Base-by-base conservation (phyloP, 2,329 filamentous ascomycete species). In the Alternaria consortialis region DNA sequence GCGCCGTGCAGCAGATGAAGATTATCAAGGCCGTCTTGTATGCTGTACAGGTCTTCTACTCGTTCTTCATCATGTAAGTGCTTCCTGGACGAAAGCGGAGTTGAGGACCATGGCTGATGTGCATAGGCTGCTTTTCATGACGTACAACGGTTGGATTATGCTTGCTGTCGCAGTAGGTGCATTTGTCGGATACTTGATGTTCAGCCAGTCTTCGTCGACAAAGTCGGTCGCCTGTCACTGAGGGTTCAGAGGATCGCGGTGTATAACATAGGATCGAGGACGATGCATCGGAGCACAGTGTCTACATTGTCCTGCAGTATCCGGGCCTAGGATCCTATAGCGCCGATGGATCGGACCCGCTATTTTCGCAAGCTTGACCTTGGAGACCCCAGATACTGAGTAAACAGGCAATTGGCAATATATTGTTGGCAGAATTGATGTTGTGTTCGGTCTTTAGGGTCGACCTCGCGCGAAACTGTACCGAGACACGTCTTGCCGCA, bases 81-180 rank as follows among this genome's bases (percentile, higher is more conserved):
- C n/a, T 2, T 36, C 5, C 6, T 3, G 20, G 1, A 34, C 7
- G 23, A 42, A 15, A 3, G 25, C 34, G 15, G 47, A 9, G 11
- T 5, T 13, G 39, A 36, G 6, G 11, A 5, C 39, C 17, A 42
- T 11, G 39, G 40, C 57, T 73, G 57, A 75, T 66, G 54, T 48
- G 44, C 56, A n/a, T 61, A 98, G 94, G 95, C 85, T 99, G 63
- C 82, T 99, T 23, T 99, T 99, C 81, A 99, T 99, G 95, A 99
- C 95, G n/a, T 99, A 99, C 82, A 99, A 99, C 74, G 95, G 95
- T 58, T 97, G 92, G 90, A 89, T 99, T 69, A 99, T 99, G 95
- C 80, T 97, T 68, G 87, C 94, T 3, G 94, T 98, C 15, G 91
- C 91, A 0, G 83, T 96, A 9, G 95, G 95, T 15, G 94, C 94